A percentile compares a stretch with the other conserved stretches of the same genome.
phyloP scores from a whole-genome alignment of 2,329 filamentous ascomycete genomes.

The Colletotrichum sp. region DNA sequence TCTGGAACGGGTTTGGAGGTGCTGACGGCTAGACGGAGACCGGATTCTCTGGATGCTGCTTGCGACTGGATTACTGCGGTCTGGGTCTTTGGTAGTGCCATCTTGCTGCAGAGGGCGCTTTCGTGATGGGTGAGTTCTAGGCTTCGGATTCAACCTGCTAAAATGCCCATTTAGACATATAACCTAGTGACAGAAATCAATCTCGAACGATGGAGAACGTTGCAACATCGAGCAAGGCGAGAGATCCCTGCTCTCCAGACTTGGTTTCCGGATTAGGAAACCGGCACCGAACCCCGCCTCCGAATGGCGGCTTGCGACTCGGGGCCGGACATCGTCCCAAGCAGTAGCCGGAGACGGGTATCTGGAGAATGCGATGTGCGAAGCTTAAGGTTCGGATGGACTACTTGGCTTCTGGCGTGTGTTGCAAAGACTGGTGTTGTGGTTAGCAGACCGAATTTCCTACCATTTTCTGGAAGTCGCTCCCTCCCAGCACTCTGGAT shows the following conservation, averaged over 20 bases:
- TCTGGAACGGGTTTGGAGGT: background rate
- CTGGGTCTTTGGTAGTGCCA: background rate
- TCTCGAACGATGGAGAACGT: background rate
- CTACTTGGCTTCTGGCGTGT: background rate
- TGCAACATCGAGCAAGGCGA: background rate
- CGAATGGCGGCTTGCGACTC: background rate
- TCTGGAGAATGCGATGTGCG: background rate
- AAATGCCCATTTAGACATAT: background rate
- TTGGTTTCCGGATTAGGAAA: background rate
- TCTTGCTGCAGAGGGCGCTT: background rate
- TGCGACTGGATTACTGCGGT: background rate
- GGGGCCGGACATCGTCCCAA: background rate
- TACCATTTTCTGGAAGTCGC: background rate
- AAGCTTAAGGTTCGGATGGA: background rate
- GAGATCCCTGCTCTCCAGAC: background rate
- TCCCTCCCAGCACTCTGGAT: background rate
- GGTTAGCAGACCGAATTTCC: background rate
- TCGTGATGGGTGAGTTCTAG: background rate
- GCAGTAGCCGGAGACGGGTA: background rate
- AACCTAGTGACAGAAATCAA: background rate
- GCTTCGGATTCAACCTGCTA: fast-evolving
- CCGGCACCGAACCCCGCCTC: background rate
- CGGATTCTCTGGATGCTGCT: background rate
- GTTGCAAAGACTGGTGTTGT: background rate
- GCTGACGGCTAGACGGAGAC: background rate